phyloP scores from a whole-genome alignment of 805 yeast genomes.

The Pichia phayaonensis region DNA sequence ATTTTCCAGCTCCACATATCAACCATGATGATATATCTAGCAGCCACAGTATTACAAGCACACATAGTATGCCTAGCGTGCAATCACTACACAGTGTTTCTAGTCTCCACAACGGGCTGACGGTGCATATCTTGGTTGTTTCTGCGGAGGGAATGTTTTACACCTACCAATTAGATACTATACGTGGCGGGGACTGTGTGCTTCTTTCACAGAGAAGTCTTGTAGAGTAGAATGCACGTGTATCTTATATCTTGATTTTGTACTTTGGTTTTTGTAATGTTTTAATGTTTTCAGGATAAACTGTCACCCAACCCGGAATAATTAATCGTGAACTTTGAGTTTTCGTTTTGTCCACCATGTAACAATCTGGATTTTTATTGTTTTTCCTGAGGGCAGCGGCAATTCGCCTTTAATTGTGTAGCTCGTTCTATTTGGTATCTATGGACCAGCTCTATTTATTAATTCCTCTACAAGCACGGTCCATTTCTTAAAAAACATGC shows the following conservation, averaged over 20 bases:
- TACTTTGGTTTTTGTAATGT: not conserved
- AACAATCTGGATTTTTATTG: no score
- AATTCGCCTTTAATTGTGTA: no score
- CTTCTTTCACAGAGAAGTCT: slow-evolving; percentile 49
- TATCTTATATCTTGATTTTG: no score
- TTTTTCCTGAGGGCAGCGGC: no score
- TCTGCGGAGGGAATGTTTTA: slow-evolving; percentile 83
- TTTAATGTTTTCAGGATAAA: not conserved
- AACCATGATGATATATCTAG: slow-evolving; percentile 13
- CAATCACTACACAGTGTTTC: slow-evolving; percentile 1
- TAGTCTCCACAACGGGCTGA: slow-evolving; percentile 9
- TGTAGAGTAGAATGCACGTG: no score
- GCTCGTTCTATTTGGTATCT: not conserved
- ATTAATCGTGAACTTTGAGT: no score
- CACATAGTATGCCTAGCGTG: not conserved
- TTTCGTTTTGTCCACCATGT: no score
- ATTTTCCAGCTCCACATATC: not conserved
- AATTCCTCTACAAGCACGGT: not conserved
- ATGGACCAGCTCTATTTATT: not conserved
- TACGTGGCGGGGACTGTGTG: slow-evolving; percentile 91
- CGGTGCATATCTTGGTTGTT: slow-evolving; percentile 62
- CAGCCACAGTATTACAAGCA: slow-evolving; percentile 2
- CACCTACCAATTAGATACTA: slow-evolving; percentile 79
- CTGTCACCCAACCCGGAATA: no score
- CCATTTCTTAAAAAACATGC: slow-evolving; percentile 12